Evolutionary conservation across 2,329 filamentous ascomycete genomes (phyloP).

Genomic region (Magnaporthiopsis incrustans): DNA sequence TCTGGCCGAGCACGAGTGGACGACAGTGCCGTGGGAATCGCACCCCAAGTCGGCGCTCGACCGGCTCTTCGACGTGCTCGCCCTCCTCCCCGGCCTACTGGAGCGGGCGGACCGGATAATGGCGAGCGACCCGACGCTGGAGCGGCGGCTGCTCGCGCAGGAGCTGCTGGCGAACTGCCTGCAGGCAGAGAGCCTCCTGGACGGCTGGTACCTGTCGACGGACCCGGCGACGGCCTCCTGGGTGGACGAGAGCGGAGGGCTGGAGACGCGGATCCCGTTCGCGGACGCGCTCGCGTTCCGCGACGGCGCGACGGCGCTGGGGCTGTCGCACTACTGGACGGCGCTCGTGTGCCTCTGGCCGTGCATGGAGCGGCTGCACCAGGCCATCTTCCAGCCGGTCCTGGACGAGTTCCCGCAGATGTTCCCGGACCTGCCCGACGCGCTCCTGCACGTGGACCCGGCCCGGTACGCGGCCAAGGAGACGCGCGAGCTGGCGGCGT

Average conservation of each 20-base stretch:
- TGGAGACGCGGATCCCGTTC: slow-evolving; percentile 33
- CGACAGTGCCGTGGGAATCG: slow-evolving; percentile 39
- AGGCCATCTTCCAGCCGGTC: slow-evolving; percentile 34
- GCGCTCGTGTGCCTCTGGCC: slow-evolving; percentile 40
- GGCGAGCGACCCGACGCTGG: slow-evolving; percentile 28
- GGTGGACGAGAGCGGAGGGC: slow-evolving; percentile 24
- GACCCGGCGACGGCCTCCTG: slow-evolving; percentile 27
- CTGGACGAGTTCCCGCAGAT: slow-evolving; percentile 30
- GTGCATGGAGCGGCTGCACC: slow-evolving; percentile 37
- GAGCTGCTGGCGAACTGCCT: slow-evolving; percentile 40
- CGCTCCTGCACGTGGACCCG: not conserved
- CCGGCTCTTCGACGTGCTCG: slow-evolving; percentile 41
- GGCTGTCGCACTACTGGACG: slow-evolving; percentile 47
- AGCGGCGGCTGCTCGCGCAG: slow-evolving; percentile 36
- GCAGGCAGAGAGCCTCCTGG: slow-evolving; percentile 38
- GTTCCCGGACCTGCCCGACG: slow-evolving; percentile 28
- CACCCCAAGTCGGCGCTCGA: slow-evolving; percentile 45
- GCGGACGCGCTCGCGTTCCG: slow-evolving; percentile 35
- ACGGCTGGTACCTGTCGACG: slow-evolving; percentile 35
- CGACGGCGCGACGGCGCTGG: slow-evolving; percentile 34
- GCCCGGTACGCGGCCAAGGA: slow-evolving; percentile 30
- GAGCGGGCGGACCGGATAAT: slow-evolving; percentile 34
- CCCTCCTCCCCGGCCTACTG: slow-evolving; percentile 39
- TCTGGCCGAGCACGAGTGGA: slow-evolving; percentile 44
- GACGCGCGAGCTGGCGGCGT: slow-evolving; percentile 35